phyloP scores from a whole-genome alignment of 805 yeast species.

The Ogataea nakhonphanomensis region DNA sequence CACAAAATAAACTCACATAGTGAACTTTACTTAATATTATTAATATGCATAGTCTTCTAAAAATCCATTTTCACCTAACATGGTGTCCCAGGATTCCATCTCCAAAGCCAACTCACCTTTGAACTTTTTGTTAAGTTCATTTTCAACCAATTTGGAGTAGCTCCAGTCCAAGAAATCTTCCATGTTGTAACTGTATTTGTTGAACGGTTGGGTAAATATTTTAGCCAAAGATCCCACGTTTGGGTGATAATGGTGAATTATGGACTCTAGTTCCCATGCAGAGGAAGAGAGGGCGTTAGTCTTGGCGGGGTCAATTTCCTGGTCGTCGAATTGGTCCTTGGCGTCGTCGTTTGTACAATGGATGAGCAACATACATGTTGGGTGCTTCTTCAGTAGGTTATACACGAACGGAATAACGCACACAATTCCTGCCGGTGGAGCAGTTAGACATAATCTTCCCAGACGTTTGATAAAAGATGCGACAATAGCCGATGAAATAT shows the following conservation, averaged over 20 bases:
- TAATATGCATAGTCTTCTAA: slow-evolving; percentile 20
- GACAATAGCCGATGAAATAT: slow-evolving; percentile 74
- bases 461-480: slow-evolving; percentile 87
- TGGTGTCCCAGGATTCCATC: slow-evolving; percentile 49
- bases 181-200: slow-evolving; percentile 79
- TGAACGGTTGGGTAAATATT: slow-evolving; percentile 85
- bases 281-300: slow-evolving; percentile 83
- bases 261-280: slow-evolving; percentile 85
- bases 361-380: slow-evolving; percentile 86
- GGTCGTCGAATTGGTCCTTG: slow-evolving; percentile 62
- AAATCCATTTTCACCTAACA: slow-evolving; percentile 35
- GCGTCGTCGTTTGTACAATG: slow-evolving; percentile 50
- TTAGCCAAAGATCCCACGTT: slow-evolving; percentile 90
- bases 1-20: slow-evolving; percentile 2
- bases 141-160: slow-evolving; percentile 60
- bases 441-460: slow-evolving; percentile 67
- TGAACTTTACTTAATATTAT: slow-evolving; percentile 1
- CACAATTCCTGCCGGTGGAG: slow-evolving; percentile 88
- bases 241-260: slow-evolving; percentile 82
- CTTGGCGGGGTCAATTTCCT: slow-evolving; percentile 69
- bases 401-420: slow-evolving; percentile 87
- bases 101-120: slow-evolving; percentile 78
- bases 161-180: slow-evolving; percentile 96
- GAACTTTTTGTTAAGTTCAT: slow-evolving; percentile 61
- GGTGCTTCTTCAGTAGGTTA: slow-evolving; percentile 86